These are phyloP conservation scores for Setaria italica DNA, from an alignment of 202 grass and related monocot genomes.

Conservation along the genomic window DNA sequence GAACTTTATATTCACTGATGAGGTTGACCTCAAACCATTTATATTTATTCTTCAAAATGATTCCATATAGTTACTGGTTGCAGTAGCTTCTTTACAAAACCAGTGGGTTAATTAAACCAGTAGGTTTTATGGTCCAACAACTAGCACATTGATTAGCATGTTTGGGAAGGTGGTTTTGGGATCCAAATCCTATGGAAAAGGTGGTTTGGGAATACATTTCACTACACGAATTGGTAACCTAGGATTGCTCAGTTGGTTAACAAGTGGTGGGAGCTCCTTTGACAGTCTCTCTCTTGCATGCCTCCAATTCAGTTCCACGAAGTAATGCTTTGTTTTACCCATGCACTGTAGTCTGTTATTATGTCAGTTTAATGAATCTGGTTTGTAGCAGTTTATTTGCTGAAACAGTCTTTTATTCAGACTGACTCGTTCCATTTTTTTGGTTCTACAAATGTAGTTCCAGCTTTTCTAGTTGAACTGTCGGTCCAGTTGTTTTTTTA, in stretches of 20 bases:
- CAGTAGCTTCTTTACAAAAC: neutral
- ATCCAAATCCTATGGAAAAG: neutral
- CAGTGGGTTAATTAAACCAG: neutral
- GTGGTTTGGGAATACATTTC: neutral
- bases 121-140: neutral
- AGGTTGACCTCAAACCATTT: conserved; percentile 59
- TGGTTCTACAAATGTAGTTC: neutral
- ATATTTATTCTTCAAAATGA: neutral
- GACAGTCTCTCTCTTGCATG: neutral
- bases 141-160: too few species aligned
- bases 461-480: neutral
- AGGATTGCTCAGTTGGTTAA: neutral
- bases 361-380: neutral
- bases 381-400: neutral
- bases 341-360: neutral
- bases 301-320: neutral
- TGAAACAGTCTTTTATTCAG: neutral
- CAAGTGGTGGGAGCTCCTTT: neutral
- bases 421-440: neutral
- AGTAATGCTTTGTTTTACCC: neutral
- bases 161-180: neutral
- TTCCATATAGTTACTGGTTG: neutral
- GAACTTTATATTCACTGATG: conserved; percentile 78
- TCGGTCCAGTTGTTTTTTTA: neutral
- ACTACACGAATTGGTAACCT: neutral